Conservation (phyloP, 805 yeast species). For the Blastobotrys muscicola region DNA sequence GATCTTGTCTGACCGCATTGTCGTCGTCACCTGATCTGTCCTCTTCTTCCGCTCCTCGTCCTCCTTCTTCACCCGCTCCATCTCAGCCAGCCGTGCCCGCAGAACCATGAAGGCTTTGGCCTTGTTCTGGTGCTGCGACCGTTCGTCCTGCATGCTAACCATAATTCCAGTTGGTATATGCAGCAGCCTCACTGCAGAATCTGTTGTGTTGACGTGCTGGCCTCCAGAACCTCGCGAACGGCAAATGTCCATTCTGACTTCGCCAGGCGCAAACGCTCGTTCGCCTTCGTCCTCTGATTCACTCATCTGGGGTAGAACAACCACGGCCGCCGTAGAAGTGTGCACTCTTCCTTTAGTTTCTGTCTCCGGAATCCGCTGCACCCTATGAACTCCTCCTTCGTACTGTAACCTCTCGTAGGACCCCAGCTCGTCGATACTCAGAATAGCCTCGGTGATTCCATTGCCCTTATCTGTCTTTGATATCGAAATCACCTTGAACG, state of each 20-base stretch:
- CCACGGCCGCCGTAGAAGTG: conserved; percentile 93
- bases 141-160: conserved; percentile 86
- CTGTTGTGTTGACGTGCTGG: conserved; percentile 95
- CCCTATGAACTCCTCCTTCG: conserved; percentile 95
- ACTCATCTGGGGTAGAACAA: conserved; percentile 77
- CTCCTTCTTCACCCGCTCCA: conserved; percentile 55
- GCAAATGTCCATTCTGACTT: conserved; percentile 92
- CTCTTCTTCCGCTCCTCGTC: conserved; percentile 58
- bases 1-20: conserved; percentile 87
- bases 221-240: conserved; percentile 97
- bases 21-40: conserved; percentile 75
- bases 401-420: conserved; percentile 62
- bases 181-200: conserved; percentile 88
- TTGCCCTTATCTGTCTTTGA: conserved; percentile 40
- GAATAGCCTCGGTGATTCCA: conserved; percentile 69
- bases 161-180: conserved; percentile 87
- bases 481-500: conserved; percentile 46
- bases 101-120: conserved; percentile 83
- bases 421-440: conserved; percentile 66
- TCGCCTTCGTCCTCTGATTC: conserved; percentile 45
- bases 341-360: conserved; percentile 92
- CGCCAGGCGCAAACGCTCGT: conserved; percentile 72
- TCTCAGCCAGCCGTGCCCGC: conserved; percentile 76
- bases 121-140: conserved; percentile 90
- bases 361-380: conserved; percentile 87